Conservation (phyloP, 805 yeast genomes). For the Saccharomycopsis sp. region DNA sequence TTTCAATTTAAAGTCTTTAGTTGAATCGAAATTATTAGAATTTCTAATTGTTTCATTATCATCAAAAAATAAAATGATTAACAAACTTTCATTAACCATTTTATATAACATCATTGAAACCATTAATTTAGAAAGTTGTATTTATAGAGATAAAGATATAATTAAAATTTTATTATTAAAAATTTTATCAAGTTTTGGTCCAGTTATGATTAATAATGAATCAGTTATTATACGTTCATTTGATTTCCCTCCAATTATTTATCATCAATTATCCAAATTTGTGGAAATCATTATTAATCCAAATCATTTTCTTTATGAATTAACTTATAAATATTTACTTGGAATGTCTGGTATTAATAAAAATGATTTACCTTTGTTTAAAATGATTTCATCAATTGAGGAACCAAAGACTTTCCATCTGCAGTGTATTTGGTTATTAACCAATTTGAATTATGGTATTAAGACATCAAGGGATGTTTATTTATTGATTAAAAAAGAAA, state of each 20-base stretch:
- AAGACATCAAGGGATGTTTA: conserved; percentile 41
- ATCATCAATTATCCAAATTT: conserved; percentile 44
- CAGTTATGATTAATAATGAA: conserved; percentile 13
- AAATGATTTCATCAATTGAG: conserved; percentile 25
- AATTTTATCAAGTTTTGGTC: conserved; percentile 26
- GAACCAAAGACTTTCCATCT: conserved; percentile 42
- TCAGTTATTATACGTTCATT: conserved; percentile 1
- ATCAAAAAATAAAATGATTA: conserved; percentile 23
- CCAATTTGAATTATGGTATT: conserved; percentile 36
- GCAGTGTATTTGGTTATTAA: conserved; percentile 59
- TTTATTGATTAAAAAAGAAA: conserved; percentile 39
- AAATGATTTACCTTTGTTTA: conserved; percentile 35
- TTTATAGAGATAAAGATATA: conserved; percentile 45
- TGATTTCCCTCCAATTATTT: conserved; percentile 37
- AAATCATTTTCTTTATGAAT: conserved; percentile 64
- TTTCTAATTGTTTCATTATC: conserved; percentile 38
- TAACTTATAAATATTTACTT: conserved; percentile 54
- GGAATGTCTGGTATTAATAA: conserved; percentile 29
- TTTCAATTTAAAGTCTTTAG: conserved; percentile 44
- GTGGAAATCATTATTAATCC: conserved; percentile 56
- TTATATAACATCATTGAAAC: conserved; percentile 35
- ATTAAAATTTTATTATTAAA: conserved; percentile 43
- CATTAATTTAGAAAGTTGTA: conserved; percentile 28
- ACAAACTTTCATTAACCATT: conserved; percentile 32
- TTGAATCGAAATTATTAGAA: conserved; percentile 47